Evolutionary conservation across 2,329 filamentous ascomycete genomes (phyloP), one percentile per base, ranked within the genome.

Genomic region (Raffaelea arxii): DNA sequence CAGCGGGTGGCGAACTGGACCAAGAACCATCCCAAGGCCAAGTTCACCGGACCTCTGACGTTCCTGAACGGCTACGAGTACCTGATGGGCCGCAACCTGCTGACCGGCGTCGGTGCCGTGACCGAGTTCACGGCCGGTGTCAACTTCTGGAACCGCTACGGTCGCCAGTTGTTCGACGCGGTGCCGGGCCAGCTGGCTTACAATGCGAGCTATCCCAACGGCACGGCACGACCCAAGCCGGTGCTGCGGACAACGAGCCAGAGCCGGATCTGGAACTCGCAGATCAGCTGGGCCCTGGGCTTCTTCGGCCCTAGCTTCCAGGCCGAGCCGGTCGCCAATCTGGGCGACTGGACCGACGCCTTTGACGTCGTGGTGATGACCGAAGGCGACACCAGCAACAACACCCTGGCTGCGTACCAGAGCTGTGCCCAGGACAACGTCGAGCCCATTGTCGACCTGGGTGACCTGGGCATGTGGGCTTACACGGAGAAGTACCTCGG

Each of bases 61-160:
- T 78, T 79, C 53, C 56, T 79, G 43, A 77, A 78, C 53, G 56
- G 59, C 30, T 78, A 76, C 62, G 53, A 62, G 22, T 76, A 77
- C 53, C 54, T 64, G 14, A 53, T 77, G 54, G 60, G 64, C 11
- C 59, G 63, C 19, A 63, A 67, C 19, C 63, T 65, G 18, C 60
- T 77, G 6, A 71, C 72, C n/a, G 68, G 65, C 36, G 56, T 66
- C 6, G 74, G 74, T 24, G 74, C 72, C 11, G 55, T 59, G 2
- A 73, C 72, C 3, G 72, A 76, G 52, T 73, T 75, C 48, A 54
- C 59, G 11, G 58, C 67, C 10, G 75, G 74, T 10, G 68, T 71
- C 6, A 58, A 62, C 12, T 77, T 76, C 56, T 77, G 72, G 73
- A 69, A 70, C 53, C 63, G 65, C 35, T 78, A 78, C 49, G 75